These are phyloP conservation scores for Aspergillus ruber DNA, from an alignment of 2,329 filamentous ascomycete genomes.

Conservation along the genomic window DNA sequence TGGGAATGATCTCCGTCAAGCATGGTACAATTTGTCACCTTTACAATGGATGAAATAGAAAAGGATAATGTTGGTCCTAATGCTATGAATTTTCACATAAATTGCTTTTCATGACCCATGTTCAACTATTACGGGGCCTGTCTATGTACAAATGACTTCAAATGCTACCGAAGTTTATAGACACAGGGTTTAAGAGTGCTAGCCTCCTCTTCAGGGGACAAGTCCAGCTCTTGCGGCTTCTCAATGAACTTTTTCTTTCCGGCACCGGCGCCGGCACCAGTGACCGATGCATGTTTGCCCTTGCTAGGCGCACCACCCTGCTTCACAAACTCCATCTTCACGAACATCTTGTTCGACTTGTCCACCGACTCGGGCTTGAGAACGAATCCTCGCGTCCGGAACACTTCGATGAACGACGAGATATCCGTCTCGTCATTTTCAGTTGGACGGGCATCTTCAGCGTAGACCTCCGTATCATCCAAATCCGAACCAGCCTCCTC, in stretches of 20 bases:
- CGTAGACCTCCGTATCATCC: constrained; percentile 50
- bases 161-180: constrained; percentile 72
- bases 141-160: neutral
- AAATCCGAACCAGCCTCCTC: constrained; percentile 34
- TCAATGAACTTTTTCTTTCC: constrained; percentile 54
- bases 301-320: constrained; percentile 60
- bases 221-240: constrained; percentile 42
- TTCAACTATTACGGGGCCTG: neutral
- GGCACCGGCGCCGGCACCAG: constrained; percentile 23
- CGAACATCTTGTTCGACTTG: constrained; percentile 94
- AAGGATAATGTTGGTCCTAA: constrained; percentile 17
- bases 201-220: constrained; percentile 54
- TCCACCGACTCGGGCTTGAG: constrained; percentile 69
- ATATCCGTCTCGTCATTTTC: constrained; percentile 75
- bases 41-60: constrained; percentile 21
- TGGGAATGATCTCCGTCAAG: constrained; percentile 9
- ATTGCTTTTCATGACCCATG: too few species aligned
- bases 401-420: constrained; percentile 74
- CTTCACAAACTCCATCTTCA: constrained; percentile 93
- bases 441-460: constrained; percentile 42
- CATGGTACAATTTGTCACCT: constrained; percentile 8
- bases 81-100: constrained; percentile 7
- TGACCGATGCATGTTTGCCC: constrained; percentile 54
- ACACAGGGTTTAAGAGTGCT: constrained; percentile 90
- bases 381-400: constrained; percentile 76